Base-by-base conservation (phyloP, 1,139 yeast genomes). In the Kodamaea sp. region DNA sequence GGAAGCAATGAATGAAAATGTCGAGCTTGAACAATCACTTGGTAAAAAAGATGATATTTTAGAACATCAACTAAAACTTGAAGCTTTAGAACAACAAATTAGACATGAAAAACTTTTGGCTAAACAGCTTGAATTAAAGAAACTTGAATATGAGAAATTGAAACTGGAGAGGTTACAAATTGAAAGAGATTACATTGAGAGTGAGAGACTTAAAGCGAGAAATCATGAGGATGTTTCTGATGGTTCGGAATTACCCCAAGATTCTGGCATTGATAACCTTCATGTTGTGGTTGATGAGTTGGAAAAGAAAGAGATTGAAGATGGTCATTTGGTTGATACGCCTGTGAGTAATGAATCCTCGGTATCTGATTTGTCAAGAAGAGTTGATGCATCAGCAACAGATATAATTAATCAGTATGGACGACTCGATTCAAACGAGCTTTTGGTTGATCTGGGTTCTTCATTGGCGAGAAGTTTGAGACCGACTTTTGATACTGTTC, bases 401-500 rank as follows among this genome's bases (percentile, higher is more conserved):
- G 57, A 57, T 8, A 50, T 59, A 7, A 58, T 58, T 27, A 50
- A 42, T 38, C 57, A 54, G 31, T 58, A 59, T 35, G 48, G 48
- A 5, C 35, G 52, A 27, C 34, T 52, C 10, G 40, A 45, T 10
- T 43, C 57, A 3, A 31, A 34, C 1, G 55, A 51, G 29, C 42
- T 46, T 11, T 36, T 44, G 11, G 54, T 46, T 3, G 59, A 54
- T 25, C 57, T 56, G 9, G 51, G 57, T 2, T 46, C 50, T 12
- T 38, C 39, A 11, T 47, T 63, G 22, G 64, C 66, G 6, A 52
- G 51, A 30, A 57, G 54, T 4, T 54, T 63, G 37, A 55, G 62
- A 31, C 73, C 73, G 1, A 62, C 53, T 3, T 65, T 67, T 45
- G 69, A 63, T 33, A 47, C 50, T 3, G 52, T 54, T 8, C 66